phyloP scores from a whole-genome alignment of 768 basidiomycete genomes.

The Solioccasus polychromus region DNA sequence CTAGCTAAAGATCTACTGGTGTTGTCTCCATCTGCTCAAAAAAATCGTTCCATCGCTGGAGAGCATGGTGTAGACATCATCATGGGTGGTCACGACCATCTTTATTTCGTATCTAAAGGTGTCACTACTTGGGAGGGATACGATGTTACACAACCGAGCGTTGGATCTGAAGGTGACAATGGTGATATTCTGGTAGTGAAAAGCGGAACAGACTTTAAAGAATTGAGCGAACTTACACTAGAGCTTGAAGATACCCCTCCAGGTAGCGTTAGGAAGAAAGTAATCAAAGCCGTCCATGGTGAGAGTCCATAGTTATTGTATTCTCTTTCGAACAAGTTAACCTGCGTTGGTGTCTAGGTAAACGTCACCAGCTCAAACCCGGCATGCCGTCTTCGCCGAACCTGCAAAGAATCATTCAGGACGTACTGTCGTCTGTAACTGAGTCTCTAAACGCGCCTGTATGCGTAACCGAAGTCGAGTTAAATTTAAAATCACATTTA shows the following conservation, averaged over 20 bases:
- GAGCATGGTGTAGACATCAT: slow-evolving; percentile 80
- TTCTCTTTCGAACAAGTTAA: neutral
- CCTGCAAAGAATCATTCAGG: slow-evolving; percentile 57
- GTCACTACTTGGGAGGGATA: slow-evolving; percentile 65
- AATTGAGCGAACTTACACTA: slow-evolving; percentile 72
- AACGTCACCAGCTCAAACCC: slow-evolving; percentile 60
- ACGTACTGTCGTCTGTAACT: slow-evolving; percentile 65
- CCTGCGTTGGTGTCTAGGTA: slow-evolving; percentile 42
- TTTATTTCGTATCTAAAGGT: slow-evolving; percentile 72
- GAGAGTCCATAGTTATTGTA: slow-evolving; percentile 6
- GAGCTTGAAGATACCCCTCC: slow-evolving; percentile 57
- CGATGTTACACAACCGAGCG: slow-evolving; percentile 45
- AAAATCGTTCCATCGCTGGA: slow-evolving; percentile 38
- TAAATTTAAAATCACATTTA: slow-evolving; percentile 73
- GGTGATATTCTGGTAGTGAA: slow-evolving; percentile 76
- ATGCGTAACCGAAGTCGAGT: slow-evolving; percentile 61
- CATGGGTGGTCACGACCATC: slow-evolving; percentile 88
- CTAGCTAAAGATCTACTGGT: slow-evolving; percentile 68
- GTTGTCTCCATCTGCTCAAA: slow-evolving; percentile 53
- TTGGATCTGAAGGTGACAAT: slow-evolving; percentile 70
- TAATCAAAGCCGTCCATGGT: slow-evolving; percentile 66
- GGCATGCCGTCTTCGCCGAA: slow-evolving; percentile 51
- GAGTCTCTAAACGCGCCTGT: slow-evolving; percentile 71
- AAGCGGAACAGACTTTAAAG: slow-evolving; percentile 88
- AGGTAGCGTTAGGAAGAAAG: slow-evolving; percentile 61